Percentiles rank a stretch among this genome's conserved stretches.
phyloP scores from a whole-genome alignment of 2,329 filamentous ascomycete species.

The Calonectria multiphialidica region DNA sequence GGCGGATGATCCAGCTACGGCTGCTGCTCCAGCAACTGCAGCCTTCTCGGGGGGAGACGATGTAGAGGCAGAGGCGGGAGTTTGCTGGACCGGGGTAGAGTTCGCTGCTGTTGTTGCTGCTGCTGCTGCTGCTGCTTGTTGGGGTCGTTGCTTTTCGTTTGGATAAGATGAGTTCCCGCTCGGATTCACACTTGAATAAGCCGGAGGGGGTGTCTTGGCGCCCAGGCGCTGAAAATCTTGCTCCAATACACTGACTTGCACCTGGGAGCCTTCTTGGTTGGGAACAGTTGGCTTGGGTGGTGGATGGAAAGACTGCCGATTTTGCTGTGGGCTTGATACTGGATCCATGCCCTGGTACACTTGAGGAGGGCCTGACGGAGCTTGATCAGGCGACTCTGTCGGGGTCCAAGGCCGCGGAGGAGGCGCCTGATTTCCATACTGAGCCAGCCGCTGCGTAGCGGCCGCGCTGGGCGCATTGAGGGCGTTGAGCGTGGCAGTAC shows the following conservation, averaged over 20 bases:
- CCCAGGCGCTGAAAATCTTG: slow-evolving; percentile 89
- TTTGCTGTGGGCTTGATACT: slow-evolving; percentile 65
- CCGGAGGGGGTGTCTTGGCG: slow-evolving; percentile 89
- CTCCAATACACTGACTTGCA: slow-evolving; percentile 80
- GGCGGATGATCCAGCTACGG: slow-evolving; percentile 36
- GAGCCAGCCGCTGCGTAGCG: slow-evolving; percentile 82
- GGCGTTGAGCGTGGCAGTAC: slow-evolving; percentile 83
- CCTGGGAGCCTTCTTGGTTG: slow-evolving; percentile 47
- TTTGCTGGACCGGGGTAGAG: not conserved
- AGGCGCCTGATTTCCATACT: slow-evolving; percentile 71
- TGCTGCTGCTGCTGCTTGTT: slow-evolving; percentile 38
- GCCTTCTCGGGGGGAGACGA: slow-evolving; percentile 48
- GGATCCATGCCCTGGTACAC: slow-evolving; percentile 90
- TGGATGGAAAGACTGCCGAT: slow-evolving; percentile 48
- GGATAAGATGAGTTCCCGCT: slow-evolving; percentile 73
- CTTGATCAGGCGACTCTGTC: slow-evolving; percentile 87
- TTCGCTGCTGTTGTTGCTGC: slow-evolving; percentile 32
- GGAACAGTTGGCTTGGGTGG: slow-evolving; percentile 55
- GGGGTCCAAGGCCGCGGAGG: slow-evolving; percentile 86
- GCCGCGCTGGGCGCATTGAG: slow-evolving; percentile 80
- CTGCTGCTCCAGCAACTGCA: slow-evolving; percentile 30
- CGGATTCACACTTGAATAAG: slow-evolving; percentile 84
- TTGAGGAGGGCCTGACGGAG: slow-evolving; percentile 89
- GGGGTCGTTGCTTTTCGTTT: slow-evolving; percentile 78
- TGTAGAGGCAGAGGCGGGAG: slow-evolving; percentile 24